Evolutionary conservation across 23 red algal species (phyloP).

Genomic region (Agarophyton chilense): DNA sequence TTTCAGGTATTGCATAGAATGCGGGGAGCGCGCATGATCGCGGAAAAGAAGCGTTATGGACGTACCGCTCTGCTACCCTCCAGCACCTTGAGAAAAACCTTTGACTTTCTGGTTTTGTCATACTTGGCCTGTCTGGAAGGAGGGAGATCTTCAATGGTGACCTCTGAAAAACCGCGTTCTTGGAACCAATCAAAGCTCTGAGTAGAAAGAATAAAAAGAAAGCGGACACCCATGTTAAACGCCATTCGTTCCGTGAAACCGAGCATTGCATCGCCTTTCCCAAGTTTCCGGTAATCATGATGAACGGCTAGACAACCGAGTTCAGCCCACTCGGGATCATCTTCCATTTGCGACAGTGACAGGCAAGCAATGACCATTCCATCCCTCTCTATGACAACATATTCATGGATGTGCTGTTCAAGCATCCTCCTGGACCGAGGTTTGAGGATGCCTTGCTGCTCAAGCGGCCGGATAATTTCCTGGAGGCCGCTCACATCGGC

Average conservation of each 20-base stretch:
- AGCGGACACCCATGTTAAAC: constrained; percentile 71
- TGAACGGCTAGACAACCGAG: constrained; percentile 90
- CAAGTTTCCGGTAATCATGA: constrained; percentile 83
- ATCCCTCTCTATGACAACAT: constrained; percentile 94
- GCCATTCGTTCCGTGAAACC: constrained; percentile 87
- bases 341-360: constrained; percentile 64
- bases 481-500: constrained; percentile 84
- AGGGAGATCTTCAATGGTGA: constrained; percentile 77
- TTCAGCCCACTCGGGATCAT: constrained; percentile 75
- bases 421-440: constrained; percentile 69
- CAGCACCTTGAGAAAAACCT: constrained; percentile 88
- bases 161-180: constrained; percentile 88
- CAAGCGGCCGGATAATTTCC: constrained; percentile 85
- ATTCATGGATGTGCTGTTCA: constrained; percentile 81
- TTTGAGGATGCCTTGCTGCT: constrained; percentile 86
- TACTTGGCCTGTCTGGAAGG: constrained; percentile 56
- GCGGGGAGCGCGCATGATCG: neutral
- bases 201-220: constrained; percentile 91
- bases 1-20: neutral
- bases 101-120: constrained; percentile 74
- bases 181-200: constrained; percentile 97
- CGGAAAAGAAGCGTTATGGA: neutral
- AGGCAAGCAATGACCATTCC: constrained; percentile 97
- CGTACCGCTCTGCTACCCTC: constrained; percentile 76
- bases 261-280: constrained; percentile 93